phyloP scores from a whole-genome alignment of 23 red algal species.

The Gracilaria gracilis region DNA sequence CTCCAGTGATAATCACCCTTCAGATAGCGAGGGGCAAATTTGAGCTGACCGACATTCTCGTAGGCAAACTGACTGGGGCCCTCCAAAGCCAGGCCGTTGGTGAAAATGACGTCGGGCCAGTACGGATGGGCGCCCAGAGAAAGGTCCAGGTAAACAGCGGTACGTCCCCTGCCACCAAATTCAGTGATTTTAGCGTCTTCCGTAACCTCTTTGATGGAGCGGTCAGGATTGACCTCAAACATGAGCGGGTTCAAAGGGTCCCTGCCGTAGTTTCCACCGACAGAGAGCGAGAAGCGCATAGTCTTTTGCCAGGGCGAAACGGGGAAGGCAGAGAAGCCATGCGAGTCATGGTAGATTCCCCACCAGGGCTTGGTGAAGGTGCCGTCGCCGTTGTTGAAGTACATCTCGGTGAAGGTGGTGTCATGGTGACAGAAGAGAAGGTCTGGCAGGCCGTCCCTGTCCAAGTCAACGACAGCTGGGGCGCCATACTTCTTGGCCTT shows the following conservation, averaged over 20 bases:
- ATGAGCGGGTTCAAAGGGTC: conserved; percentile 4
- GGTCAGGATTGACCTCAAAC: conserved; percentile 21
- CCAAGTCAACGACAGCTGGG: conserved; percentile 54
- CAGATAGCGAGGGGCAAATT: neutral
- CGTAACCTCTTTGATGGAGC: conserved; percentile 34
- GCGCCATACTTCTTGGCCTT: conserved; percentile 55
- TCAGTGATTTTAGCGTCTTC: neutral
- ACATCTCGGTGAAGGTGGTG: conserved; percentile 31
- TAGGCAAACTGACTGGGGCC: conserved; percentile 42
- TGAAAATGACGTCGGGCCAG: conserved; percentile 24
- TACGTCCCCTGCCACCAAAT: conserved; percentile 19
- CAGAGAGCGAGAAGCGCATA: conserved; percentile 20
- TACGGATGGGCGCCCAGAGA: conserved; percentile 34
- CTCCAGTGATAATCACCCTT: conserved; percentile 21
- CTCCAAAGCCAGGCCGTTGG: neutral
- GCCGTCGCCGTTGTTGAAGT: conserved; percentile 48
- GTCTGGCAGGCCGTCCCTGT: conserved; percentile 57
- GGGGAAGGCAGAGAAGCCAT: conserved; percentile 24
- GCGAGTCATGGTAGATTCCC: conserved; percentile 26
- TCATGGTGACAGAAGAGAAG: conserved; percentile 59
- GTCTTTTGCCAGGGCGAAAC: conserved; percentile 21
- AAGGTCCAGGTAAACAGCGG: conserved; percentile 22
- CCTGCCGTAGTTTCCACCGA: conserved; percentile 38
- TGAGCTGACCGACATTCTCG: conserved; percentile 35
- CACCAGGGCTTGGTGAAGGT: conserved; percentile 35